Evolutionary conservation across 805 yeast genomes (phyloP).

Genomic region (Cyberlindnera euphorbiae): DNA sequence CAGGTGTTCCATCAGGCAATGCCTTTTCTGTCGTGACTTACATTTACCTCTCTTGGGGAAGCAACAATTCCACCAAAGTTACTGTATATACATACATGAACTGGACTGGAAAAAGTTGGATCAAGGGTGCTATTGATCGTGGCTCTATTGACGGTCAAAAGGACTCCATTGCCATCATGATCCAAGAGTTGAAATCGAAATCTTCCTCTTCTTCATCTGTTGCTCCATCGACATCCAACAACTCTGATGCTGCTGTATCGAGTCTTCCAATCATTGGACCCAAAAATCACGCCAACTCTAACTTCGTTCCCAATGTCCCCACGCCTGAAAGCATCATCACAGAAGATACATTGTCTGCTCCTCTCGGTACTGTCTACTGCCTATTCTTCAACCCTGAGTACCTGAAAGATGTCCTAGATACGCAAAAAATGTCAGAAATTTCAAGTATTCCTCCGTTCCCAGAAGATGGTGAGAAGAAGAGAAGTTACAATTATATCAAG

Average conservation of each 20-base stretch:
- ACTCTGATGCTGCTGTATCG: conserved; percentile 18
- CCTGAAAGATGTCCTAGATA: conserved; percentile 40
- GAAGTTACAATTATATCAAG: conserved; percentile 65
- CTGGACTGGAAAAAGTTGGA: conserved; percentile 78
- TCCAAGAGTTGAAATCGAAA: conserved; percentile 35
- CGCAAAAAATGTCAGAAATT: conserved; percentile 60
- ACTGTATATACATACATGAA: conserved; percentile 51
- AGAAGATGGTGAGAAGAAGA: conserved; percentile 26
- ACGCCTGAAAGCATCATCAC: conserved; percentile 47
- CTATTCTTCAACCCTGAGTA: conserved; percentile 54
- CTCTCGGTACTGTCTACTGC: conserved; percentile 58
- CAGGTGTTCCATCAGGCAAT: conserved; percentile 80
- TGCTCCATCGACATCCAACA: conserved; percentile 2
- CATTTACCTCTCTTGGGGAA: conserved; percentile 59
- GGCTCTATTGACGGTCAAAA: conserved; percentile 72
- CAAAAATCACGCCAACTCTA: conserved; percentile 41
- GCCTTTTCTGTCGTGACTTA: conserved; percentile 59
- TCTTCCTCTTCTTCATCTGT: conserved; percentile 13
- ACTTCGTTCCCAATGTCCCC: conserved; percentile 36
- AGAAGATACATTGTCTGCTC: conserved; percentile 51
- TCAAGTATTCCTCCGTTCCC: conserved; percentile 40
- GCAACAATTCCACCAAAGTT: conserved; percentile 47
- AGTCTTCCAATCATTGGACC: conserved; percentile 33
- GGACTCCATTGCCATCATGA: conserved; percentile 45
- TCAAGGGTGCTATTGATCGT: conserved; percentile 69